These are phyloP conservation scores for Letharia columbiana DNA, from an alignment of 495 filamentous ascomycete species.

Conservation along the genomic window DNA sequence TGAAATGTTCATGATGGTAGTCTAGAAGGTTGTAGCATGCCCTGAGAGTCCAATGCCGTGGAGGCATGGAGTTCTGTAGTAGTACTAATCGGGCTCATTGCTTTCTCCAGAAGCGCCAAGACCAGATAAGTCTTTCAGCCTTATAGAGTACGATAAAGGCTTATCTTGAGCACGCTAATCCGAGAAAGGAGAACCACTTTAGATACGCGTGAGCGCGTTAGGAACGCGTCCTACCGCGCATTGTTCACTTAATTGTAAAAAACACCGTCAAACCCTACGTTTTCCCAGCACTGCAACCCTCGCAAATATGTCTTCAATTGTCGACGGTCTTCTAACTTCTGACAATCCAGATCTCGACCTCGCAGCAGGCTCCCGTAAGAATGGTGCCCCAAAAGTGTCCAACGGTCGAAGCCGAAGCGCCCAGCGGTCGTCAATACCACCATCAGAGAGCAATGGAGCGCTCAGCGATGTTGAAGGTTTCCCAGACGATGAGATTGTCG, in stretches of 20 bases:
- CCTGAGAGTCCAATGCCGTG: not conserved
- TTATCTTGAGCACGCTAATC: not conserved
- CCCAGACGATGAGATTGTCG: slow-evolving; percentile 56
- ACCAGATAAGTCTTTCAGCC: too few species aligned
- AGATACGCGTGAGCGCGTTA: slow-evolving; percentile 2
- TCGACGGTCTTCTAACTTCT: slow-evolving; percentile 45
- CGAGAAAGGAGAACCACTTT: not conserved
- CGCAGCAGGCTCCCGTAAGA: slow-evolving; percentile 23
- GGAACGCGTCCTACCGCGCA: slow-evolving; percentile 9
- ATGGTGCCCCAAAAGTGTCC: slow-evolving; percentile 16
- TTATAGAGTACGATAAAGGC: too few species aligned
- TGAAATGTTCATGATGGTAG: slow-evolving; percentile 6
- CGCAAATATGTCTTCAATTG: slow-evolving; percentile 43
- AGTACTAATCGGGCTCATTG: not conserved
- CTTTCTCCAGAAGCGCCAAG: not conserved
- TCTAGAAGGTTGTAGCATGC: not conserved
- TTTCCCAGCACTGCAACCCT: not conserved
- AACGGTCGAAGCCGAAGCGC: slow-evolving; percentile 35
- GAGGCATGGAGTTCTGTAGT: slow-evolving; percentile 1
- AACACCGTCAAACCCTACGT: not conserved
- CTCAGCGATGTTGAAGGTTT: slow-evolving; percentile 46
- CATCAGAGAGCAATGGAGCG: slow-evolving; percentile 47
- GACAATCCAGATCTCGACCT: slow-evolving; percentile 39
- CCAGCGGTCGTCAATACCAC: slow-evolving; percentile 30
- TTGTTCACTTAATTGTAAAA: not conserved